Evolutionary conservation across 257 asterid species (phyloP), one percentile per base, ranked within the genome.

Genomic region (Solanum chaucha): DNA sequence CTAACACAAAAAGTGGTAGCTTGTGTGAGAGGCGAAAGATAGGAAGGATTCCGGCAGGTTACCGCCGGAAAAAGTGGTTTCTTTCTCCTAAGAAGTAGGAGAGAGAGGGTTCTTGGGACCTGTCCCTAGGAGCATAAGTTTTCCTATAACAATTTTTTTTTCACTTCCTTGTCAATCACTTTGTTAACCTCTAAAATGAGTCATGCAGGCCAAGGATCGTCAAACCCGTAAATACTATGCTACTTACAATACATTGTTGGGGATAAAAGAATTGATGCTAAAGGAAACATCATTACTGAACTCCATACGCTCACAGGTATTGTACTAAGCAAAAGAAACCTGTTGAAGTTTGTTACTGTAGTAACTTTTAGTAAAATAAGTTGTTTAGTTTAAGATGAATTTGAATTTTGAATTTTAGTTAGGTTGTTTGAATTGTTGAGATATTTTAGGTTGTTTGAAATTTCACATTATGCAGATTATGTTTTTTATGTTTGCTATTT

Each of bases 281-380:
- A 96, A 96, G 90, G 99, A 96, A 90, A 95, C 91, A 87, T 95
- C 99, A 44, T 90, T 96, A 90, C 86, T 95, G 91, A 93, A 93
- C 92, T 96, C 99, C 89, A 89, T 96, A 74, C 93, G 91, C 89
- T 90, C 92, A 86, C 99, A 96, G 99, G 99, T 95, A 87, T 65
- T 26, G 24, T 24, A 67, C 88, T 84, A 82, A 89, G 68, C 68
- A 59, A 82, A 51, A 71, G 36, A 73, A 55, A 46, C 48, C 48
- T 41, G 13, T 41, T 41, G 48, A 41, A 41, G 48, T 41, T 41
- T 41, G 48, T 10, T 41, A 41, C 48, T 41, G 14, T 3, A 41
- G 48, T 41, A 41, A 41, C 48, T 41, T 41, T 41, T 41, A 41
- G 48, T 10, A 41, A 41, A 41, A 10, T 41, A 41, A 10, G 14